A percentile compares a stretch with the other conserved stretches of the same genome.
phyloP scores from a whole-genome alignment of 2,329 filamentous ascomycete genomes.

The Emericellopsis cladophorae region DNA sequence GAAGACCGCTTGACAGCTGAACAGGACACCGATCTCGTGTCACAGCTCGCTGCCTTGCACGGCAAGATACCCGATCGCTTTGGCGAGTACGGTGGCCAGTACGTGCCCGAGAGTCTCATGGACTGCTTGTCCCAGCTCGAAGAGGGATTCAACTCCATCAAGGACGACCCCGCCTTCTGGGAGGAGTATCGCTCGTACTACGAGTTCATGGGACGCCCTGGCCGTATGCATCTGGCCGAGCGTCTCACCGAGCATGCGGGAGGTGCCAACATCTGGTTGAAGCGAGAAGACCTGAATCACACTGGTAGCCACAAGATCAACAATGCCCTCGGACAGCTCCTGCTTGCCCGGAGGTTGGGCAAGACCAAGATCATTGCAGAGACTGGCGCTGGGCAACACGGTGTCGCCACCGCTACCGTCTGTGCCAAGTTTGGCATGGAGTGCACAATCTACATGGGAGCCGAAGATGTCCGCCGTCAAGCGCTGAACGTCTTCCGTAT shows the following conservation, averaged over 20 bases:
- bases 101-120: constrained; percentile 96
- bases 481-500: constrained; percentile 98
- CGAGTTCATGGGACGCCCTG: constrained; percentile 91
- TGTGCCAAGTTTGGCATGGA: constrained; percentile 98
- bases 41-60: constrained; percentile 75
- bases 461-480: constrained; percentile 91
- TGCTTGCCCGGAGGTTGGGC: constrained; percentile 73
- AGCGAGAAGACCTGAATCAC: constrained; percentile 95
- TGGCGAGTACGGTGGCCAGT: constrained; percentile 93
- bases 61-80: constrained; percentile 73
- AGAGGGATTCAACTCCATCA: constrained; percentile 76
- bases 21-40: constrained; percentile 51
- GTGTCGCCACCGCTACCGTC: constrained; percentile 92
- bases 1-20: constrained; percentile 50
- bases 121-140: constrained; percentile 88
- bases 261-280: constrained; percentile 93
- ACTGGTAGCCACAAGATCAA: constrained; percentile 99
- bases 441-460: constrained; percentile 97
- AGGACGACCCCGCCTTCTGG: constrained; percentile 87
- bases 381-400: constrained; percentile 94
- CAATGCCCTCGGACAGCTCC: constrained; percentile 87
- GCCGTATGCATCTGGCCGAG: constrained; percentile 79
- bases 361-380: constrained; percentile 98
- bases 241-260: constrained; percentile 80
- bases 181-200: constrained; percentile 94